These are phyloP conservation scores for Soucietia sequanensis DNA, from an alignment of 805 yeast genomes.

Conservation along the genomic window DNA sequence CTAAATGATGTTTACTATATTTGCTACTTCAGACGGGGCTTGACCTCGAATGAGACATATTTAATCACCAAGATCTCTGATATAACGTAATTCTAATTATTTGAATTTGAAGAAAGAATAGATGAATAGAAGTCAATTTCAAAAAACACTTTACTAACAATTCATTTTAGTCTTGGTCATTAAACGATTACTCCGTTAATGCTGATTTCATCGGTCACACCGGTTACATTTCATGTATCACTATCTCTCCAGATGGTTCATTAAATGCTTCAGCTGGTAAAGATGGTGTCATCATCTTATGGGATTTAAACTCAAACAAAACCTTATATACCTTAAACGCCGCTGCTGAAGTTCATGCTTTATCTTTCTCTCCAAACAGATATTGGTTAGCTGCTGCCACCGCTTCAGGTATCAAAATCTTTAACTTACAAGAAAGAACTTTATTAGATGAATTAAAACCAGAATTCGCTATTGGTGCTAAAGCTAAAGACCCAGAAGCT, in stretches of 20 bases:
- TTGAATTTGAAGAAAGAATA: neutral
- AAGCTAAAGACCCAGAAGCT: slow-evolving; percentile 97
- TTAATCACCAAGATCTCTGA: slow-evolving; percentile 99
- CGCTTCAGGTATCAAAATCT: slow-evolving; percentile 95
- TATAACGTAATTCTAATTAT: slow-evolving; percentile 14
- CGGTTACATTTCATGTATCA: slow-evolving; percentile 95
- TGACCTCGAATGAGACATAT: slow-evolving; percentile 88
- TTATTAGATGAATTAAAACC: slow-evolving; percentile 98
- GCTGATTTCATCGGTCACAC: slow-evolving; percentile 99
- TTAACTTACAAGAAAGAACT: slow-evolving; percentile 92
- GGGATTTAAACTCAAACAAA: slow-evolving; percentile 88
- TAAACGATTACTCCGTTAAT: slow-evolving; percentile 75
- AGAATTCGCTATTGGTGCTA: slow-evolving; percentile 84
- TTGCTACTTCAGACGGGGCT: slow-evolving; percentile 98
- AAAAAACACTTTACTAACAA: slow-evolving; percentile 44
- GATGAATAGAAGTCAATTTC: slow-evolving; percentile 5
- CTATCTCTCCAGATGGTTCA: slow-evolving; percentile 99
- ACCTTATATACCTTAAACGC: slow-evolving; percentile 92
- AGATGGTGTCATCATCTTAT: slow-evolving; percentile 97
- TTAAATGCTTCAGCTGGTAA: slow-evolving; percentile 99
- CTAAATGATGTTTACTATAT: slow-evolving; percentile 80
- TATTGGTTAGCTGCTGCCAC: slow-evolving; percentile 99
- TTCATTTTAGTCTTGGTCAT: slow-evolving; percentile 93
- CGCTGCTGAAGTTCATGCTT: slow-evolving; percentile 95
- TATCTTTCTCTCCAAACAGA: slow-evolving; percentile 99